These are phyloP conservation scores for Tremella yokohamensis DNA, from an alignment of 768 basidiomycete species.

Conservation along the genomic window DNA sequence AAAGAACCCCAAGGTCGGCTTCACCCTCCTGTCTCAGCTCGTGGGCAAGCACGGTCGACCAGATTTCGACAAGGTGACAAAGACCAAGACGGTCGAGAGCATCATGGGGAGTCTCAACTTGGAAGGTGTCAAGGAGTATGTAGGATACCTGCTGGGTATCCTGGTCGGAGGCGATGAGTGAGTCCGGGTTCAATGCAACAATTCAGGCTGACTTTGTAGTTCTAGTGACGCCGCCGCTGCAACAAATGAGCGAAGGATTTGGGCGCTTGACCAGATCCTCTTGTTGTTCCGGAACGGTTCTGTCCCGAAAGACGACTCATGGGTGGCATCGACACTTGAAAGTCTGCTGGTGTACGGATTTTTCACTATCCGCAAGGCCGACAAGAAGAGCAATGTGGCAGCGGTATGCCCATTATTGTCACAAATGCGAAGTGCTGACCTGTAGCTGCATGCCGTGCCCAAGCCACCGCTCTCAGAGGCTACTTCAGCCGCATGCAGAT, in stretches of 20 bases:
- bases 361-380: slow-evolving; percentile 70
- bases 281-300: slow-evolving; percentile 72
- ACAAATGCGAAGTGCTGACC: neutral
- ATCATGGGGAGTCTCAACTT: slow-evolving; percentile 71
- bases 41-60: slow-evolving; percentile 75
- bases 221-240: slow-evolving; percentile 36
- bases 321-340: slow-evolving; percentile 70
- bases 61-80: slow-evolving; percentile 87
- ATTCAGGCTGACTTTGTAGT: slow-evolving; percentile 16
- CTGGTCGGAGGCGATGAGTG: slow-evolving; percentile 54
- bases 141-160: slow-evolving; percentile 66
- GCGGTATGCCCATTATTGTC: slow-evolving; percentile 57
- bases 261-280: slow-evolving; percentile 83
- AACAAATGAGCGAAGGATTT: slow-evolving; percentile 58
- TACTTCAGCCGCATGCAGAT: slow-evolving; percentile 64
- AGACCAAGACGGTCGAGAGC: slow-evolving; percentile 85
- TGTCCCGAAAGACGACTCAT: slow-evolving; percentile 71
- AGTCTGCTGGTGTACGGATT: slow-evolving; percentile 80
- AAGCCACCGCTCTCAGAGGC: slow-evolving; percentile 70
- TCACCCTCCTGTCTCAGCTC: slow-evolving; percentile 77
- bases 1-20: slow-evolving; percentile 71
- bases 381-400: slow-evolving; percentile 61
- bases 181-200: neutral
- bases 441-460: slow-evolving; percentile 62
- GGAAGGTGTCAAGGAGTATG: slow-evolving; percentile 72